A percentile compares a stretch with the other conserved stretches of the same genome.
phyloP scores from a whole-genome alignment of 257 asterid species.

The Capsicum chinense region DNA sequence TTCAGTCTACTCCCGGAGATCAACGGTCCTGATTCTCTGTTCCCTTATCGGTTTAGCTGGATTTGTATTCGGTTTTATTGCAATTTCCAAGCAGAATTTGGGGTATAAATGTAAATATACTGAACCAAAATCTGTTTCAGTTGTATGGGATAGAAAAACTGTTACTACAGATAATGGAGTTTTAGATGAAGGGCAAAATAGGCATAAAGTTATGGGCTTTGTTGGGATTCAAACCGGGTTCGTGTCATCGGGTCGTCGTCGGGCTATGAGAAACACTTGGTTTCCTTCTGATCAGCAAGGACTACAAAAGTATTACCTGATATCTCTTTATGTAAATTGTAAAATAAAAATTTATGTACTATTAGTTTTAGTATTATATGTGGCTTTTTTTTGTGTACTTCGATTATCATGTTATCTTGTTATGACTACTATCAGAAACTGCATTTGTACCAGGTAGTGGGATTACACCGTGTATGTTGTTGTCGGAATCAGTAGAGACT shows the following conservation, averaged over 20 bases:
- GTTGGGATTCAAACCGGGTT: constrained; percentile 97
- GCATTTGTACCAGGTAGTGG: too few relatives aligned
- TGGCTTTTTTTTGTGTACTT: too few relatives aligned
- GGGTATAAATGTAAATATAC: constrained; percentile 50
- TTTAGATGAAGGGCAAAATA: constrained; percentile 54
- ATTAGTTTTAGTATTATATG: too few relatives aligned
- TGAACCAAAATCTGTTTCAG: constrained; percentile 73
- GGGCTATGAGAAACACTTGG: constrained; percentile 86
- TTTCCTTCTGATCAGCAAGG: constrained; percentile 86
- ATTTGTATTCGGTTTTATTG: constrained; percentile 56
- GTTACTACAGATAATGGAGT: constrained; percentile 30
- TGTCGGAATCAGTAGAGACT: neutral
- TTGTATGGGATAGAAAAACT: constrained; percentile 69
- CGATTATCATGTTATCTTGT: too few relatives aligned
- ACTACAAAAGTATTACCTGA: constrained; percentile 59
- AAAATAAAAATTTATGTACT: too few relatives aligned
- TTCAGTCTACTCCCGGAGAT: constrained; percentile 49
- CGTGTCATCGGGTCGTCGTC: constrained; percentile 76
- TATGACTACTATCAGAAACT: too few relatives aligned
- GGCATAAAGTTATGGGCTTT: constrained; percentile 87
- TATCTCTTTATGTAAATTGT: neutral
- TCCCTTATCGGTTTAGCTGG: constrained; percentile 60
- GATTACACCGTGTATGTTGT: too few relatives aligned
- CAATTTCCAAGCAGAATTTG: constrained; percentile 50
- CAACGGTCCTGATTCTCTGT: constrained; percentile 51